Conservation (phyloP, 1,139 yeast species). For the Suhomyces anneliseae region DNA sequence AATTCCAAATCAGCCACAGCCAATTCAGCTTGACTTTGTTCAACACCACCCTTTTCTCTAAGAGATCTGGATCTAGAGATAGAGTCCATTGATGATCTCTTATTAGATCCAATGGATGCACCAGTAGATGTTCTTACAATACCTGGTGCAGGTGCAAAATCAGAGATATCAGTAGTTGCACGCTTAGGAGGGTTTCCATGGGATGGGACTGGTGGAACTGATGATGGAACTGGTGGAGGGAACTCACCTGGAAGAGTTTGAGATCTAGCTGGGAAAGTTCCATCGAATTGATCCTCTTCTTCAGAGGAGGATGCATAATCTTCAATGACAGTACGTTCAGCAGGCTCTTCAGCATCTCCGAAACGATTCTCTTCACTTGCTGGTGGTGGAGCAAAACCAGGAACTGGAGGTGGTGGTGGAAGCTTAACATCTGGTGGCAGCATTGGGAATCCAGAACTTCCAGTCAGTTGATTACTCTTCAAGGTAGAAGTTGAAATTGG, state of each 20-base stretch:
- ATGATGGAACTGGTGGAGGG: constrained; percentile 12
- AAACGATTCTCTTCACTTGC: constrained; percentile 6
- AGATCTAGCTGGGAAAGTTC: constrained; percentile 2
- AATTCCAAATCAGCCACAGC: constrained; percentile 27
- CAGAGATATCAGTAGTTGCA: constrained; percentile 25
- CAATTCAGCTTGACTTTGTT: constrained; percentile 32
- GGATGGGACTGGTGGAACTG: constrained; percentile 17
- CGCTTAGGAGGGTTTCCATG: constrained; percentile 11
- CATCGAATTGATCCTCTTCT: neutral
- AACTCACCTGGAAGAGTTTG: constrained; percentile 8
- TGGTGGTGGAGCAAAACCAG: constrained; percentile 4
- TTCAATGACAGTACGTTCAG: constrained; percentile 1
- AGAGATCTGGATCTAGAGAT: constrained; percentile 20
- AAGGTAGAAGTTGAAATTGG: constrained; percentile 11
- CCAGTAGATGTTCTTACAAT: constrained; percentile 25
- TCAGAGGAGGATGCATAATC: constrained; percentile 7
- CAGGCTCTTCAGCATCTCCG: neutral
- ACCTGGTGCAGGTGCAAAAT: constrained; percentile 11
- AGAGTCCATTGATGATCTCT: constrained; percentile 15
- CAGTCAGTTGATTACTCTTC: constrained; percentile 6
- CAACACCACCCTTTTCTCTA: constrained; percentile 19
- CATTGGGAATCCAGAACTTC: neutral
- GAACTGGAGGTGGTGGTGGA: constrained; percentile 12
- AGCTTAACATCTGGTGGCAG: neutral
- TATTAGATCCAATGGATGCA: constrained; percentile 23